Percentiles rank a stretch among this genome's conserved stretches.
phyloP scores from a whole-genome alignment of 2,329 filamentous ascomycete genomes.

The Colletotrichum cuscutae region DNA sequence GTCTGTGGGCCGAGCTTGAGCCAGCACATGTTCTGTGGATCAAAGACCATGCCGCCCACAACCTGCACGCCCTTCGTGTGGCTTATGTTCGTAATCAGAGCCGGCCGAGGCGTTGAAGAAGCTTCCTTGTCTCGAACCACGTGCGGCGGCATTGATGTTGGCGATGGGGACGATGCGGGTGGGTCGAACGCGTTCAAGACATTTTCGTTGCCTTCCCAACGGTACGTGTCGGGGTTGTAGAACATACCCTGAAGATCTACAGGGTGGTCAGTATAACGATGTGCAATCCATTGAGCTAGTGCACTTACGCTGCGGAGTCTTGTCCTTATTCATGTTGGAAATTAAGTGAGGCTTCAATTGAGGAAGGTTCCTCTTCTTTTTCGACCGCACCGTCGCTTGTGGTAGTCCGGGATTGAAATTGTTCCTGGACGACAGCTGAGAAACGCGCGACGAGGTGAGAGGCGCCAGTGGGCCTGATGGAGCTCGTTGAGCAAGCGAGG shows the following conservation, averaged over 20 bases:
- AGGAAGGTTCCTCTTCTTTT: constrained; percentile 66
- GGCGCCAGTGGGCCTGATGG: constrained; percentile 66
- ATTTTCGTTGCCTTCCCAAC: constrained; percentile 98
- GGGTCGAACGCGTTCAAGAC: constrained; percentile 81
- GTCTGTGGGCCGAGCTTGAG: constrained; percentile 74
- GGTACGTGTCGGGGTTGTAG: constrained; percentile 87
- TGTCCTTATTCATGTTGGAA: constrained; percentile 79
- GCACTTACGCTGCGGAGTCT: constrained; percentile 81
- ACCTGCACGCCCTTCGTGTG: constrained; percentile 88
- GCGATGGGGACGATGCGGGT: constrained; percentile 64
- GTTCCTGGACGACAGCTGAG: constrained; percentile 60
- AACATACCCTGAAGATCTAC: constrained; percentile 92
- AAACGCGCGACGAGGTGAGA: constrained; percentile 64
- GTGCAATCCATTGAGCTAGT: not conserved
- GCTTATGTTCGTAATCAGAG: constrained; percentile 91
- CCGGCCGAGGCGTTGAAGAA: constrained; percentile 69
- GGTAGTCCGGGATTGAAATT: constrained; percentile 58
- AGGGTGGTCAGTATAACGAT: constrained; percentile 42
- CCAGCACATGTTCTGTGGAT: constrained; percentile 98
- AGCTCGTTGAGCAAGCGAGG: constrained; percentile 68
- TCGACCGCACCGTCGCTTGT: constrained; percentile 58
- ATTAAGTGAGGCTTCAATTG: constrained; percentile 87
- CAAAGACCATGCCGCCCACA: constrained; percentile 98
- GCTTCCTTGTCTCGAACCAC: constrained; percentile 65
- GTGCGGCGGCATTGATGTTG: constrained; percentile 55